A percentile compares a stretch with the other conserved stretches of the same genome.
phyloP scores from a whole-genome alignment of 1,139 yeast species.

The Scheffersomyces quercinus region DNA sequence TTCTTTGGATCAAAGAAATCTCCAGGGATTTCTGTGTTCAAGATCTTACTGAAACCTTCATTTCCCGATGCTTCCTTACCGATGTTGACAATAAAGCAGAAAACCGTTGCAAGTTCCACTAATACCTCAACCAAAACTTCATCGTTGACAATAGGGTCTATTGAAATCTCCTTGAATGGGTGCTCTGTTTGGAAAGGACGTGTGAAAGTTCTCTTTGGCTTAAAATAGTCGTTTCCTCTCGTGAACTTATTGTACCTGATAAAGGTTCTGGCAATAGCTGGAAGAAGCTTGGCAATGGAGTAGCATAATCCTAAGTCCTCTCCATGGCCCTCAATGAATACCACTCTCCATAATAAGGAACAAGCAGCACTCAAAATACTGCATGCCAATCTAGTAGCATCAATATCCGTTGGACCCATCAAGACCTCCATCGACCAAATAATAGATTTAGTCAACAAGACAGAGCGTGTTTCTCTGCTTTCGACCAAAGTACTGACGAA shows the following conservation, averaged over 20 bases:
- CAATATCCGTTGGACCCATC: constrained; percentile 52
- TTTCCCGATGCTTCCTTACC: constrained; percentile 49
- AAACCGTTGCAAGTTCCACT: constrained; percentile 65
- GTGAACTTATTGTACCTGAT: constrained; percentile 55
- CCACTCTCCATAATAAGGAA: constrained; percentile 35
- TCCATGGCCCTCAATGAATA: constrained; percentile 23
- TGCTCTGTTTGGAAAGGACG: constrained; percentile 65
- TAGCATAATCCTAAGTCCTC: constrained; percentile 38
- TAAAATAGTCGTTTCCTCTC: constrained; percentile 51
- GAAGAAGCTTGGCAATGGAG: constrained; percentile 52
- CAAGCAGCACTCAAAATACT: constrained; percentile 56
- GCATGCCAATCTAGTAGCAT: constrained; percentile 63
- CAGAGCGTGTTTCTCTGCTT: constrained; percentile 35
- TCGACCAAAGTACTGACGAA: constrained; percentile 50
- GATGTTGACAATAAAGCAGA: constrained; percentile 56
- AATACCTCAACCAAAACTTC: constrained; percentile 72
- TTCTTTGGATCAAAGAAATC: constrained; percentile 36
- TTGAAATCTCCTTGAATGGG: constrained; percentile 66
- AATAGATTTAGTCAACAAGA: constrained; percentile 52
- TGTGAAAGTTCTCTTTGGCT: constrained; percentile 64
- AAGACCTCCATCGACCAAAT: constrained; percentile 67
- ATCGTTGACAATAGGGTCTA: constrained; percentile 75
- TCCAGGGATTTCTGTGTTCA: constrained; percentile 23
- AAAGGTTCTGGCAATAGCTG: constrained; percentile 53
- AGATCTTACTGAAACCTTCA: constrained; percentile 39